Base-by-base conservation (phyloP, 2,329 filamentous ascomycete species). In the Cylindrodendrum hubeiense region DNA sequence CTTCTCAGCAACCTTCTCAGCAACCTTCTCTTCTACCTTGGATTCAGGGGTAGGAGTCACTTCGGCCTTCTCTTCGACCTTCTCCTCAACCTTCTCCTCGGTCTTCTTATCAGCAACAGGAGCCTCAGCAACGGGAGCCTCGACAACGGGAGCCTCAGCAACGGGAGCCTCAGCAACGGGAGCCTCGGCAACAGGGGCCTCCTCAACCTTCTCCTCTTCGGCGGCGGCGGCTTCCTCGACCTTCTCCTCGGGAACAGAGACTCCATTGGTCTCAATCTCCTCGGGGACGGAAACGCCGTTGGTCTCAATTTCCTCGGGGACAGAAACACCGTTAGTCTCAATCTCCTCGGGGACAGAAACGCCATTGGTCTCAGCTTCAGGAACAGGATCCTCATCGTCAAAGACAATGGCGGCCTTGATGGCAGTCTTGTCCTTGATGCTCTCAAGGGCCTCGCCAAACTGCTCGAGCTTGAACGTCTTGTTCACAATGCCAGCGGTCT, bases 351-450 rank as follows among this genome's bases (percentile, higher is more conserved):
- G 34, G 56, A 44, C 47, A 33, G 24, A 17, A 10, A 26, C 19
- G 7, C 47, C 53, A 15, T 59, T 54, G 7, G 33, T 49, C 26
- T 67, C 60, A 12, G 15, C 43, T 37, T 62, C 57, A 9, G 43
- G 10, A 9, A 47, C 34, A 19, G 59, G 34, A 28, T 52, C 44
- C 61, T 71, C 61, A 15, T 85, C 88, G 67, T 92, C 90, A 73
- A 92, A 93, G 50, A 89, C 86, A 77, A 93, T 92, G 17, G 89
- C 90, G 56, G 90, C 90, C 84, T 93, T 93, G 76, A 93, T 92
- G 64, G 90, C 90, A 57, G 82, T 87, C 84, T 93, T 92, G 80
- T 91, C 90, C 74, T 85, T 88, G 83, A 93, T 92, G 62, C 87
- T 86, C 77, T 92, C 88, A 69, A 93, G 81, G 66, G 90, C 91